phyloP scores from a whole-genome alignment of 116 monocot species.

The Cymodocea nodosa region DNA sequence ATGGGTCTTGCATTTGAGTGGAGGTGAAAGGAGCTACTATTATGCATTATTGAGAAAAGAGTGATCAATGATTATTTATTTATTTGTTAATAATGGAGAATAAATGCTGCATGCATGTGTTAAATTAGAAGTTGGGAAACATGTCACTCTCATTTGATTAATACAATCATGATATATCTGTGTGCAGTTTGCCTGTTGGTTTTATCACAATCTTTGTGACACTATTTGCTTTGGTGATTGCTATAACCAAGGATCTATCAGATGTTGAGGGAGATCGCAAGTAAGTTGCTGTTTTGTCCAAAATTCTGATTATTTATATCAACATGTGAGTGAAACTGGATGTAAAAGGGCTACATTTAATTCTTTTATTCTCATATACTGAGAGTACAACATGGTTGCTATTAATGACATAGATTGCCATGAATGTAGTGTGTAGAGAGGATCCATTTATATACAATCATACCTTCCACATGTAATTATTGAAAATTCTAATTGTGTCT shows the following conservation, averaged over 20 bases:
- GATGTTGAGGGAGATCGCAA: conserved; percentile 99
- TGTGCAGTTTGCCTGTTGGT: conserved; percentile 79
- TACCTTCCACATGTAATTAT: too few species aligned
- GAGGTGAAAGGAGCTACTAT: conserved; percentile 37
- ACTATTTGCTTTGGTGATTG: conserved; percentile 93
- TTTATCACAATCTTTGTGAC: conserved; percentile 94
- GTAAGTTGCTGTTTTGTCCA: conserved; percentile 43
- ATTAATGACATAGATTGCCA: too few species aligned
- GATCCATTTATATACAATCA: too few species aligned
- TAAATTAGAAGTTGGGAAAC: too few species aligned
- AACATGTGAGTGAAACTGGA: too few species aligned
- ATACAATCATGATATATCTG: conserved; percentile 1
- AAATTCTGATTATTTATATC: not conserved
- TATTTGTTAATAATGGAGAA: not conserved
- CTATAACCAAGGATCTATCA: conserved; percentile 98
- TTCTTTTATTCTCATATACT: too few species aligned
- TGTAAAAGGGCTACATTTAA: too few species aligned
- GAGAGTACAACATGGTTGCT: too few species aligned
- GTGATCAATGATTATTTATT: too few species aligned
- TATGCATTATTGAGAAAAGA: too few species aligned
- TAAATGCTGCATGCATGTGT: not conserved
- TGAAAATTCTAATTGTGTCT: too few species aligned
- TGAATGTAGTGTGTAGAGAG: too few species aligned
- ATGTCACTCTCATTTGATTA: not conserved
- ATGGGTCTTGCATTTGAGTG: conserved; percentile 85